A percentile compares a stretch with the other conserved stretches of the same genome.
Evolutionary conservation across 805 yeast species (phyloP).

Genomic region (Helenozyma baotianmanensis): DNA sequence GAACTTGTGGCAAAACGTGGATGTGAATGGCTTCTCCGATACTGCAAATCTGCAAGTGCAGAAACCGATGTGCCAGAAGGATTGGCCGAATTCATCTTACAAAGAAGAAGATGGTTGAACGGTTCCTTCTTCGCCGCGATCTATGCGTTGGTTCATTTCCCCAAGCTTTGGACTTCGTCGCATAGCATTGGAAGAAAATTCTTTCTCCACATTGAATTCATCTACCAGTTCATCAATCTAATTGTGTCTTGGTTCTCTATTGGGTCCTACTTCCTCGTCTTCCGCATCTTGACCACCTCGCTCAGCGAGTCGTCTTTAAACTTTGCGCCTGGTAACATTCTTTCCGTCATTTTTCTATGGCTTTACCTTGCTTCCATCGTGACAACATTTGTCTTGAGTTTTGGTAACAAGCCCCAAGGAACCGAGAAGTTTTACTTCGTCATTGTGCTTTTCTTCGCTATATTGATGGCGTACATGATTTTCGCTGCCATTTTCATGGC

Average conservation of each 20-base stretch:
- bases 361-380: conserved; percentile 53
- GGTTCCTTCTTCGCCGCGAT: conserved; percentile 67
- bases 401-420: conserved; percentile 64
- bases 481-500: conserved; percentile 58
- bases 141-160: conserved; percentile 51
- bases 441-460: conserved; percentile 52
- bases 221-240: conserved; percentile 51
- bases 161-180: conserved; percentile 49
- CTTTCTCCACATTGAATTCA: conserved; percentile 49
- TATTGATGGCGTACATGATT: conserved; percentile 55
- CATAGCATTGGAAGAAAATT: conserved; percentile 50
- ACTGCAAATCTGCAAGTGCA: conserved; percentile 59
- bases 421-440: conserved; percentile 50
- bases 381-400: conserved; percentile 56
- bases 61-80: conserved; percentile 67
- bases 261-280: conserved; percentile 60
- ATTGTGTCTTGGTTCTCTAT: conserved; percentile 60
- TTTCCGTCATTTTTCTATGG: conserved; percentile 52
- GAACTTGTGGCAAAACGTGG: conserved; percentile 57
- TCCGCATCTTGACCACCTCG: conserved; percentile 57
- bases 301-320: conserved; percentile 32
- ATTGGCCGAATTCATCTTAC: conserved; percentile 58
- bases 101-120: conserved; percentile 65
- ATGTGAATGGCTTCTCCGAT: conserved; percentile 57
- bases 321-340: conserved; percentile 43